Base-by-base conservation (phyloP, 1,284 basidiomycete species). In the Trichosporon ovoides region DNA sequence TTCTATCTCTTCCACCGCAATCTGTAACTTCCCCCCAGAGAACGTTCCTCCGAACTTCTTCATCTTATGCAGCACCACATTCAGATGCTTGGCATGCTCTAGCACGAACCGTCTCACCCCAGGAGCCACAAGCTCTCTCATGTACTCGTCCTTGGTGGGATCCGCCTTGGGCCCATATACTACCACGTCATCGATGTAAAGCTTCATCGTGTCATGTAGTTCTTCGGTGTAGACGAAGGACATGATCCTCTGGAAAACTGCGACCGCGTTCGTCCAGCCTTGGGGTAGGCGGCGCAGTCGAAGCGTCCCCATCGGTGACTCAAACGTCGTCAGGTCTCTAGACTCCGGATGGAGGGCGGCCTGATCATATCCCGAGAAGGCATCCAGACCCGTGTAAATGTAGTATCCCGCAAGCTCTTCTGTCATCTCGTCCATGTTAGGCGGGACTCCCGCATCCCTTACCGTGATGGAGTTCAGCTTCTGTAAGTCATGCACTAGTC, bases 401-500 rank as follows among this genome's bases (percentile, higher is more conserved):
- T 38, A 19, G 38, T 50, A 52, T 2, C 58, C 58, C 9, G 55
- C 50, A n/a, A 60, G 38, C 12, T 20, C n/a, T 40, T 60, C 55
- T 16, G 58, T 60, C 46, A 60, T 49, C 35, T 56, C 58, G 22
- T 60, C 58, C 58, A 60, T 60, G 20, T 34, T 34, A 2, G 58
- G 58, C 1, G 55, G 54, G 7, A 53, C 16, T 7, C 58, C 55
- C 3, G 55, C 49, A 40, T 60, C 55, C 1, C 55, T 37, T 4
- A 60, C 34, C 5, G 58, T 60, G 51, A 52, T 18, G 13, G 24
- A 24, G 40, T 60, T 60, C 16, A 60, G 48, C 34, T 52, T 56
- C 54, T 60, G 58, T 19, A 60, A 19, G 43, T 60, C 55, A 50
- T 60, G 58, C 14, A 60, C 58, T 7, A 60, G 14, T 14, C 58